Percentiles rank a stretch among this genome's conserved stretches.
Conservation (phyloP, 768 basidiomycete genomes). For the Leccinum olivaceopallidum region DNA sequence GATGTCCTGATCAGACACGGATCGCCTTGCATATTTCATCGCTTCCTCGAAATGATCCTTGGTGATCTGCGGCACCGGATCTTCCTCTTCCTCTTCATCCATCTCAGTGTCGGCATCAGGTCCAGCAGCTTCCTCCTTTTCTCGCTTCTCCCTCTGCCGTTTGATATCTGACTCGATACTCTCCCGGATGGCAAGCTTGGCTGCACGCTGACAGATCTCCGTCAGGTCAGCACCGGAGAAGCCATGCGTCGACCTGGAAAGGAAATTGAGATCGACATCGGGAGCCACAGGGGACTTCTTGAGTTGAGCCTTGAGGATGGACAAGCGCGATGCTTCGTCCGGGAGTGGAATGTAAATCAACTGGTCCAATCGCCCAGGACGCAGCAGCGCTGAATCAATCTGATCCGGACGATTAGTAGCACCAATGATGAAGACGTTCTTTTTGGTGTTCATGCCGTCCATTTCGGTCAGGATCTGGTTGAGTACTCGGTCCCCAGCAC, state of each 20-base stretch:
- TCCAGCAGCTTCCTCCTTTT: conserved; percentile 64
- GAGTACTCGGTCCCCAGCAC: conserved; percentile 96
- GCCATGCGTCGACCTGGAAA: conserved; percentile 92
- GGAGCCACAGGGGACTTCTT: conserved; percentile 88
- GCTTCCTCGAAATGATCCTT: conserved; percentile 97
- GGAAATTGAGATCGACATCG: conserved; percentile 81
- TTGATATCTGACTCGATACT: conserved; percentile 93
- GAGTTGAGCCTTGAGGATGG: conserved; percentile 88
- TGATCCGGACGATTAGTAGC: conserved; percentile 97
- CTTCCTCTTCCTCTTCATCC: conserved; percentile 71
- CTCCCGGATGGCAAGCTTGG: conserved; percentile 95
- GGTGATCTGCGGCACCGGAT: conserved; percentile 89
- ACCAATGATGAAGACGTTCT: conserved; percentile 98
- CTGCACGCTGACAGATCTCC: conserved; percentile 98
- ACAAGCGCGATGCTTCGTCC: conserved; percentile 87
- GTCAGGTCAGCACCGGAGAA: conserved; percentile 99
- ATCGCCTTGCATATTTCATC: conserved; percentile 96
- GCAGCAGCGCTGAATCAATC: conserved; percentile 89
- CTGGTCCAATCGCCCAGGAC: conserved; percentile 98
- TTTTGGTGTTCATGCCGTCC: conserved; percentile 99
- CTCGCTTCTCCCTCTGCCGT: conserved; percentile 73
- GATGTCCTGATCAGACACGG: conserved; percentile 95
- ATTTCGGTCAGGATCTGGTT: conserved; percentile 98
- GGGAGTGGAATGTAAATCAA: conserved; percentile 99
- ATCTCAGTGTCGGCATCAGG: conserved; percentile 74